Evolutionary conservation across 75 land plant species (phyloP), one percentile per base, ranked within the genome.

Genomic region (Sequoiadendron giganteum): DNA sequence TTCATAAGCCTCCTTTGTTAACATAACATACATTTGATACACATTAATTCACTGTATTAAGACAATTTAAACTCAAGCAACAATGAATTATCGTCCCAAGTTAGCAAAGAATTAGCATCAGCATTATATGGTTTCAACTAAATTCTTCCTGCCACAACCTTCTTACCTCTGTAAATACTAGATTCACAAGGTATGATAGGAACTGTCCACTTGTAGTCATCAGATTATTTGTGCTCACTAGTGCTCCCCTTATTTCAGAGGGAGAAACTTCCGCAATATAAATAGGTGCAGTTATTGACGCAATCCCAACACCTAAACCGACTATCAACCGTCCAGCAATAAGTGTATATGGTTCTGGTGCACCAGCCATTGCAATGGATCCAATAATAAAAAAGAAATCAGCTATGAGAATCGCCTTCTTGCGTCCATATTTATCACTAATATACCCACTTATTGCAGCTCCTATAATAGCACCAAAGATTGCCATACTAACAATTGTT

Each of bases 401-500:
- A 70, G 98, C 97, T 78, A 90, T 40, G n/a, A 96, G 90, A 13
- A 94, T 96, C 40, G 98, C 92, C 72, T 86, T 90, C 87, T 95
- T 96, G 7, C 98, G 95, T 28, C 98, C 95, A 92, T 89, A 91
- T 30, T 79, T 19, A 91, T 96, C 97, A 90, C 93, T 94, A 28
- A 96, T 85, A 93, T 90, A 92, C 32, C 98, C 98, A 38, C 98
- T 94, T 30, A 90, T 76, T 11, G 92, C 93, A 83, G 98, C 97
- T 86, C 98, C 98, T 78, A 96, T 42, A 15, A 96, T 94, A 5
- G 98, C 97, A 39, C 98, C 97, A 81, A 91, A 95, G 87, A 96
- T 56, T n/a, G 98, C 98, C 97, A 95, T 96, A 84, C 98, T 96
- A 14, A 96, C 98, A 89, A 96, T 95, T 58, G 98, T 95, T 89